These are phyloP conservation scores for Nidula microcarpa DNA, from an alignment of 768 basidiomycete species.

Conservation along the genomic window DNA sequence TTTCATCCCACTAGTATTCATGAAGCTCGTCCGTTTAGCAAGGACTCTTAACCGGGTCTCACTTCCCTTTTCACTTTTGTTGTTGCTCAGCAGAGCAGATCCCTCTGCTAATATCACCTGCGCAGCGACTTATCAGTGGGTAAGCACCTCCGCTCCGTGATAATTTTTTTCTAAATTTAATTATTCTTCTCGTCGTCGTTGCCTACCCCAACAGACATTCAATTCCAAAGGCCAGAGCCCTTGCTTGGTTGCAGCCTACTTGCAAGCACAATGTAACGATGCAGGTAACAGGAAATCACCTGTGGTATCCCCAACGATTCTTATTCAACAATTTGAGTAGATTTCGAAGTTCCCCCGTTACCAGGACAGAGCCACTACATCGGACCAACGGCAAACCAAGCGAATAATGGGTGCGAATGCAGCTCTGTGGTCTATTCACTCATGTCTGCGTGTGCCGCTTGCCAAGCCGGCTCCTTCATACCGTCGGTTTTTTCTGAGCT, in stretches of 20 bases:
- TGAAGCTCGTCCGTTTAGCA: too few species aligned
- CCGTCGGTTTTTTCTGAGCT: slow-evolving; percentile 1
- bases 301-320: neutral
- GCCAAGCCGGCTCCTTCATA: slow-evolving; percentile 14
- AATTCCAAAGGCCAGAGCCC: slow-evolving; percentile 15
- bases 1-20: too few species aligned
- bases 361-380: slow-evolving; percentile 7
- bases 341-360: slow-evolving; percentile 1
- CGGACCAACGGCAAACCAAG: slow-evolving; percentile 2
- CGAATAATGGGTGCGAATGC: slow-evolving; percentile 20
- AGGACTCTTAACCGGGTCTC: neutral
- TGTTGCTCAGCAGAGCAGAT: neutral
- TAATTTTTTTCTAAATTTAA: neutral
- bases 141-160: slow-evolving; percentile 1
- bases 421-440: slow-evolving; percentile 28
- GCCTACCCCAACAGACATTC: slow-evolving; percentile 5
- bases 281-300: neutral
- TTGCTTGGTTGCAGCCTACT: slow-evolving; percentile 12
- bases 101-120: neutral
- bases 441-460: slow-evolving; percentile 24
- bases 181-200: neutral
- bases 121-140: slow-evolving; percentile 9
- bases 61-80: neutral
- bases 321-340: neutral
- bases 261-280: slow-evolving; percentile 8